phyloP scores from a whole-genome alignment of 1,284 basidiomycete species.

The Cutaneotrichosporon sp. region DNA sequence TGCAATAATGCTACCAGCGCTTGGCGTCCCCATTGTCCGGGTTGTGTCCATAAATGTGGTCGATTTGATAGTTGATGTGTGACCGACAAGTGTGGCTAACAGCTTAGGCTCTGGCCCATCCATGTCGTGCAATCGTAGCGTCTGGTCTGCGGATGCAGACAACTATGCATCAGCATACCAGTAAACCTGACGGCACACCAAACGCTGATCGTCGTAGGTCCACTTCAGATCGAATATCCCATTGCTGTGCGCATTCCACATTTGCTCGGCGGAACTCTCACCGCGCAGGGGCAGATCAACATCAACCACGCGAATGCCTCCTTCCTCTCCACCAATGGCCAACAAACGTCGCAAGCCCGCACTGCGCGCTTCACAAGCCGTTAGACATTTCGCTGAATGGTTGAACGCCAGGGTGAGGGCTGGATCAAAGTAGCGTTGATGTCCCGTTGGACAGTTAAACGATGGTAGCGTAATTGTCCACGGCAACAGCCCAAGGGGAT shows the following conservation, averaged over 20 bases:
- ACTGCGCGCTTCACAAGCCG: conserved; percentile 19
- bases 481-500: conserved; percentile 14
- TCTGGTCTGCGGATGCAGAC: conserved; percentile 45
- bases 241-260: conserved; percentile 60
- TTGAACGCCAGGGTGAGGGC: conserved; percentile 35
- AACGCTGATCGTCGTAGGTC: conserved; percentile 57
- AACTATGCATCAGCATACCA: conserved; percentile 25
- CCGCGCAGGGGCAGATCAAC: conserved; percentile 33
- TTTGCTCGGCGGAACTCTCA: conserved; percentile 27
- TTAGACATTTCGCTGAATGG: conserved; percentile 25
- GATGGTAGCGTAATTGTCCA: conserved; percentile 34
- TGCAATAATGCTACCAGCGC: conserved; percentile 30
- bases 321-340: conserved; percentile 42
- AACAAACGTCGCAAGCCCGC: conserved; percentile 25
- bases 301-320: conserved; percentile 36
- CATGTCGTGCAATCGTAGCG: conserved; percentile 36
- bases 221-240: conserved; percentile 74
- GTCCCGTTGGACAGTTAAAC: conserved; percentile 26
- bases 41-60: conserved; percentile 36
- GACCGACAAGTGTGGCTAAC: conserved; percentile 34
- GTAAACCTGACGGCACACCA: conserved; percentile 29
- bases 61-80: conserved; percentile 45
- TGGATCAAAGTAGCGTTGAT: conserved; percentile 35
- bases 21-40: conserved; percentile 13
- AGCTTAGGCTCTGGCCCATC: conserved; percentile 18